Conservation (phyloP, 108 stramenopile species). For the Skeletonema grethae region DNA sequence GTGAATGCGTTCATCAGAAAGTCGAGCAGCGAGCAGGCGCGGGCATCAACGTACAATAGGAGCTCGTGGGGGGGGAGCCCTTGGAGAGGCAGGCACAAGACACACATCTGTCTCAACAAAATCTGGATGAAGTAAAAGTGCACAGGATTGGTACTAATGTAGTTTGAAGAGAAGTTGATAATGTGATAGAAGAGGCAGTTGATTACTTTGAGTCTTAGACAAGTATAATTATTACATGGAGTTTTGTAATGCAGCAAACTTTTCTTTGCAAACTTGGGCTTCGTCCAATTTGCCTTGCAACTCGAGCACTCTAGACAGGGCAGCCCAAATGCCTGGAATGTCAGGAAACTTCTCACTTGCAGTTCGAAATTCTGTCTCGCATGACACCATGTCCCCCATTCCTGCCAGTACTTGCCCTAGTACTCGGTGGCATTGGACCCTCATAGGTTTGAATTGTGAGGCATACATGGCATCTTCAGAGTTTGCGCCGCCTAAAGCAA, state of each 20-base stretch:
- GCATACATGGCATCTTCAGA: conserved; percentile 30
- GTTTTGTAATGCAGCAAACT: conserved; percentile 10
- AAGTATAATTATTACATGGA: background rate
- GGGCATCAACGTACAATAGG: too few relatives aligned
- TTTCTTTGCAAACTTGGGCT: conserved; percentile 27
- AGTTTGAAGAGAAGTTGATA: too few relatives aligned
- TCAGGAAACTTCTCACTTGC: conserved; percentile 52
- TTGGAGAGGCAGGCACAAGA: too few relatives aligned
- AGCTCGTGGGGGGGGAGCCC: too few relatives aligned
- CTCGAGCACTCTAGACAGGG: conserved; percentile 51
- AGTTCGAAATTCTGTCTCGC: conserved; percentile 51
- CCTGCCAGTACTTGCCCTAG: conserved; percentile 53
- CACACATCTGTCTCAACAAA: too few relatives aligned
- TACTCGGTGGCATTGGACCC: conserved; percentile 50
- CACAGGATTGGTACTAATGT: too few relatives aligned
- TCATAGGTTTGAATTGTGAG: conserved; percentile 41
- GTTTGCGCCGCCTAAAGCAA: conserved; percentile 15
- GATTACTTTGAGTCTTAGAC: too few relatives aligned
- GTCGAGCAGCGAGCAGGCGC: too few relatives aligned
- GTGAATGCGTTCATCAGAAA: conserved; percentile 84
- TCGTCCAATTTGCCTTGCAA: conserved; percentile 57
- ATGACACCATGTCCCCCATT: conserved; percentile 41
- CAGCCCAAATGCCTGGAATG: conserved; percentile 45
- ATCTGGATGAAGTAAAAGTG: too few relatives aligned
- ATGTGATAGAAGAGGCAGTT: too few relatives aligned